Evolutionary conservation across 2,329 filamentous ascomycete genomes (phyloP).

Genomic region (Stenocarpella maydis): DNA sequence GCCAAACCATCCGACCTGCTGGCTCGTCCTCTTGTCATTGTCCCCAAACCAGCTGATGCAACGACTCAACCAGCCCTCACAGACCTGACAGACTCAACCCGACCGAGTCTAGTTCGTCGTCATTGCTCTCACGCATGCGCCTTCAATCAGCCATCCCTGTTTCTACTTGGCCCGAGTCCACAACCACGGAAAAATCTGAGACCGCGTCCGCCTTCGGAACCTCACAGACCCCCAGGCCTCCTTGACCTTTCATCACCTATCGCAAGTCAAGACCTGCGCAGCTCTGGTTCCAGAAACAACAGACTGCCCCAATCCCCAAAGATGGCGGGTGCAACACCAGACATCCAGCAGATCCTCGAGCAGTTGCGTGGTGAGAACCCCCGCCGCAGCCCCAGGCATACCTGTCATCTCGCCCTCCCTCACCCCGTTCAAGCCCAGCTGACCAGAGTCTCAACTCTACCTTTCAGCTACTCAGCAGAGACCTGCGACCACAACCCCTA

Average conservation of each 20-base stretch:
- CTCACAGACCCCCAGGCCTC: not conserved
- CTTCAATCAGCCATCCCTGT: not conserved
- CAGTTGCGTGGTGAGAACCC: conserved; percentile 34
- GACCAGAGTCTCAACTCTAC: not conserved
- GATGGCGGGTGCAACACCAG: conserved; percentile 34
- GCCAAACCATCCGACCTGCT: not conserved
- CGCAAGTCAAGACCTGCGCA: conserved; percentile 1
- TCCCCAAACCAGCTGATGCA: not conserved
- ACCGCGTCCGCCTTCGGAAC: not conserved
- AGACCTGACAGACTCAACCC: not conserved
- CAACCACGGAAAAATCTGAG: conserved; percentile 14
- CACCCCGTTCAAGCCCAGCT: not conserved
- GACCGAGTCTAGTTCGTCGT: not conserved
- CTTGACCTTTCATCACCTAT: not conserved
- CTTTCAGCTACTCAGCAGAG: conserved; percentile 31
- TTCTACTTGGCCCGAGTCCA: conserved; percentile 12
- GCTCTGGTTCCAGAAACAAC: not conserved
- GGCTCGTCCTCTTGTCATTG: not conserved
- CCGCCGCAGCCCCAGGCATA: not conserved
- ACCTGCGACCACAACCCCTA: conserved; percentile 32
- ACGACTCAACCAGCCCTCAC: not conserved
- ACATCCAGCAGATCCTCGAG: conserved; percentile 35
- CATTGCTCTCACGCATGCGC: not conserved
- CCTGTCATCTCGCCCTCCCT: not conserved
- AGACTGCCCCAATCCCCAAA: conserved; percentile 7